These are phyloP conservation scores for Primulina tabacum DNA, from an alignment of 257 asterid species.

Conservation along the genomic window DNA sequence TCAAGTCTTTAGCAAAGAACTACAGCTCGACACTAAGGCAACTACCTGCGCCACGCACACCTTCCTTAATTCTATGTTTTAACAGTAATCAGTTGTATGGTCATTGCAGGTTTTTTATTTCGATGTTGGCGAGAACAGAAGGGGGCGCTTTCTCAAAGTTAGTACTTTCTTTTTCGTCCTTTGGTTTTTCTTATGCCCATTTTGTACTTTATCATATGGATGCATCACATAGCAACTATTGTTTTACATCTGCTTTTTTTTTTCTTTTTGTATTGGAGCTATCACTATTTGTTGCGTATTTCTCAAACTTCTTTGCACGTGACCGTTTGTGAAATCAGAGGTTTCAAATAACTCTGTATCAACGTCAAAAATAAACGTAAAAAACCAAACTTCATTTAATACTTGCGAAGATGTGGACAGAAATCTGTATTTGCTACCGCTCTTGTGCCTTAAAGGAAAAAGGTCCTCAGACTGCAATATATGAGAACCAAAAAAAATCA, in stretches of 20 bases:
- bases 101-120: conserved; percentile 78
- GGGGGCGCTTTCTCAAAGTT: conserved; percentile 97
- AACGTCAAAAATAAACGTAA: no score
- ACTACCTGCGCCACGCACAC: not conserved
- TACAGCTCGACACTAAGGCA: conserved; percentile 94
- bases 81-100: not conserved
- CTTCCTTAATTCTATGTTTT: not conserved
- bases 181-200: not conserved
- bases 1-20: conserved; percentile 82
- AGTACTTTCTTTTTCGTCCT: conserved; percentile 17
- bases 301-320: not conserved
- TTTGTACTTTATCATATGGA: not conserved
- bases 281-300: not conserved
- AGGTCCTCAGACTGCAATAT: not conserved
- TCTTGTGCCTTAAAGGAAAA: not conserved
- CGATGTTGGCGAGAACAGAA: conserved; percentile 91
- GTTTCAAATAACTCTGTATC: no score
- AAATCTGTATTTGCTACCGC: no score
- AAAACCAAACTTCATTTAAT: not conserved
- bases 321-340: conserved; percentile 1
- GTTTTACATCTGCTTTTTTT: not conserved
- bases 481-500: no score
- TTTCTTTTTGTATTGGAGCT: conserved; percentile 5
- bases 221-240: not conserved
- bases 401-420: no score